A percentile compares a stretch with the other conserved stretches of the same genome.
Conservation (phyloP, 345 rosid species). For the Acer campestre region DNA sequence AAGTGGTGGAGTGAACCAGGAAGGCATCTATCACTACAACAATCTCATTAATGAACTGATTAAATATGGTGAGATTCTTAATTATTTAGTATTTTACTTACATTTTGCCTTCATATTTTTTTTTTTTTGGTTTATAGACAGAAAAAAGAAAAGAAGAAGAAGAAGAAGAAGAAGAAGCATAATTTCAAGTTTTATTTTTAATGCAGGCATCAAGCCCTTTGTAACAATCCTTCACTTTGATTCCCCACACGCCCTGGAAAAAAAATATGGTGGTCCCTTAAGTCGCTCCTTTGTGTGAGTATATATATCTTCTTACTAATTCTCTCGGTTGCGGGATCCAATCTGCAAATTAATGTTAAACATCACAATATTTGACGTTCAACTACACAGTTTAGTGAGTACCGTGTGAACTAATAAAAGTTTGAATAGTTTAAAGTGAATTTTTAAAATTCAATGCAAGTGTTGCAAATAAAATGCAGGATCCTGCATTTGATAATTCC, state of each 20-base stretch:
- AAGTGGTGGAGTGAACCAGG: constrained; percentile 35
- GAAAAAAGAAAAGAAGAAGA: no score
- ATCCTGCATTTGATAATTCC: no score
- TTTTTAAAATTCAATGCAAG: no score
- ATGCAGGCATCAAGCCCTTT: constrained; percentile 42
- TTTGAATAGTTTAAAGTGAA: not conserved
- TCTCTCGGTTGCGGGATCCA: not conserved
- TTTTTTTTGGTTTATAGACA: not conserved
- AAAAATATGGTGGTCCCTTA: constrained; percentile 46
- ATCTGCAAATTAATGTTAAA: no score
- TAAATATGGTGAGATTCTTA: constrained; percentile 25
- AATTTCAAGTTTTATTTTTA: not conserved
- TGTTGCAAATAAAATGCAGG: no score
- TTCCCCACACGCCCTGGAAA: constrained; percentile 40
- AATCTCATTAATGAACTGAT: constrained; percentile 31
- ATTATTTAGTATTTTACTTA: not conserved
- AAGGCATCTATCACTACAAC: constrained; percentile 46
- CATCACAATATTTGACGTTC: no score
- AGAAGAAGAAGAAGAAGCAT: not conserved
- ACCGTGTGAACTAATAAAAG: not conserved
- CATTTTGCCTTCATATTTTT: not conserved
- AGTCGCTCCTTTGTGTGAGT: constrained; percentile 37
- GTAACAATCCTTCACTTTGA: constrained; percentile 49
- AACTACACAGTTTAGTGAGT: no score
- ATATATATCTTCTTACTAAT: not conserved